phyloP scores from a whole-genome alignment of 805 yeast species.

The Starmerella geochares region DNA sequence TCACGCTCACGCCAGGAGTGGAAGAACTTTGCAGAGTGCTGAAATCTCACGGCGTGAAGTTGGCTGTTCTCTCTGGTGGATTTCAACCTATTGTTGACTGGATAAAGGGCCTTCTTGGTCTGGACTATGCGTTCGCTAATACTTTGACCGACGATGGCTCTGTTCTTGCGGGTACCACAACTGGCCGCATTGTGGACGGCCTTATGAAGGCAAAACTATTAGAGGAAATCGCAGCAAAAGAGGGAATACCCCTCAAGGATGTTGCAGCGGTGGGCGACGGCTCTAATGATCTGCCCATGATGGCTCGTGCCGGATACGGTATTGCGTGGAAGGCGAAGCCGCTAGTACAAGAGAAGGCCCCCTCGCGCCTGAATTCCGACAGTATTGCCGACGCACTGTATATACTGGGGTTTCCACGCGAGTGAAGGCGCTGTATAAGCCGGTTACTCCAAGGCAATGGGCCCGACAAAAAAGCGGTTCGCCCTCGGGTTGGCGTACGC shows the following conservation, averaged over 20 bases:
- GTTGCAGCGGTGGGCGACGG: slow-evolving; percentile 94
- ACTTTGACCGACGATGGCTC: slow-evolving; percentile 35
- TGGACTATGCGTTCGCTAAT: slow-evolving; percentile 89
- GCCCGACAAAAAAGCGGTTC: too few species aligned
- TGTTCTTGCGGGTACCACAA: slow-evolving; percentile 60
- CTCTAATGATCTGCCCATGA: slow-evolving; percentile 89
- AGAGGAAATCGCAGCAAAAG: slow-evolving; percentile 35
- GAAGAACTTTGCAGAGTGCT: slow-evolving; percentile 55
- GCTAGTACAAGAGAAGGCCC: slow-evolving; percentile 73
- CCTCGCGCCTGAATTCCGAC: slow-evolving; percentile 66
- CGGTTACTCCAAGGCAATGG: too few species aligned
- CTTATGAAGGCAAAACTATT: slow-evolving; percentile 67
- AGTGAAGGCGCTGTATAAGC: too few species aligned
- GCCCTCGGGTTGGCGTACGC: too few species aligned
- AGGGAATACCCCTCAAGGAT: slow-evolving; percentile 28
- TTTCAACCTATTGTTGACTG: slow-evolving; percentile 77
- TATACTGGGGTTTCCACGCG: slow-evolving; percentile 47
- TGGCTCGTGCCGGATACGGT: slow-evolving; percentile 85
- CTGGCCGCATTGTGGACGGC: slow-evolving; percentile 81
- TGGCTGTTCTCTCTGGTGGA: slow-evolving; percentile 92
- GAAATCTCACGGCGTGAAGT: slow-evolving; percentile 49
- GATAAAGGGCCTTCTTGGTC: slow-evolving; percentile 53
- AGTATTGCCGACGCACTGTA: slow-evolving; percentile 66
- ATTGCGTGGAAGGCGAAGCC: slow-evolving; percentile 98
- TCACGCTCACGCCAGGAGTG: slow-evolving; percentile 79